Conservation (phyloP, 345 rosid genomes). For the Lepidium didymum region DNA sequence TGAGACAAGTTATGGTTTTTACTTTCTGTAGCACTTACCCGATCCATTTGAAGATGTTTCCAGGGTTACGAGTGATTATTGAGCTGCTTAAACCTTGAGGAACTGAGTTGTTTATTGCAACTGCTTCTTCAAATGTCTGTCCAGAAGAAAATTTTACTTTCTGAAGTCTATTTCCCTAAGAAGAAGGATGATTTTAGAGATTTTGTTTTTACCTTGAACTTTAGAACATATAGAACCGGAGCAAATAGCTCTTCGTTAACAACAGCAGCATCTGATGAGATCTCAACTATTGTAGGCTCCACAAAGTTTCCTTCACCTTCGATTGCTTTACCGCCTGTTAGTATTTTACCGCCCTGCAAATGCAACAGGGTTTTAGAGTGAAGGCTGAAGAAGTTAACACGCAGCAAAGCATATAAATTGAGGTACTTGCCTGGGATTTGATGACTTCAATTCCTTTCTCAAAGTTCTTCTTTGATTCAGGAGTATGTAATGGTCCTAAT, state of each 20-base stretch:
- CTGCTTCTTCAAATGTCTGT: constrained; percentile 80
- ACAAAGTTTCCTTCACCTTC: constrained; percentile 86
- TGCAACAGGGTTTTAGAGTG: background rate
- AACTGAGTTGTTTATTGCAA: constrained; percentile 84
- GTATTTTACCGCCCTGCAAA: constrained; percentile 80
- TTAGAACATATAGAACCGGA: constrained; percentile 82
- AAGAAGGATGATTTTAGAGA: background rate
- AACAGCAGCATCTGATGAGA: constrained; percentile 54
- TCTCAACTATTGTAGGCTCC: constrained; percentile 90
- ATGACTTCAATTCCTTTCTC: constrained; percentile 76
- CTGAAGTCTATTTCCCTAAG: background rate
- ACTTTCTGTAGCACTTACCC: constrained; percentile 43
- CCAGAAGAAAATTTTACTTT: background rate
- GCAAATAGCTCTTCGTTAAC: constrained; percentile 93
- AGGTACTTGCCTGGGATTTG: constrained; percentile 69
- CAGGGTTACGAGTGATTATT: constrained; percentile 77
- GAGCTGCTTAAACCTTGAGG: constrained; percentile 97
- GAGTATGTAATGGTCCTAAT: constrained; percentile 85
- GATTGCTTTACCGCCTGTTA: constrained; percentile 65
- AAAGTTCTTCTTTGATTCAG: constrained; percentile 63
- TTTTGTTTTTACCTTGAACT: constrained; percentile 54
- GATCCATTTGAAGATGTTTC: constrained; percentile 74
- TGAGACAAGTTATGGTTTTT: background rate
- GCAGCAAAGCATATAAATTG: background rate
- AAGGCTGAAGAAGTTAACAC: background rate